Conservation (phyloP, 2,329 filamentous ascomycete species). For the Parastagonospora nodorum region DNA sequence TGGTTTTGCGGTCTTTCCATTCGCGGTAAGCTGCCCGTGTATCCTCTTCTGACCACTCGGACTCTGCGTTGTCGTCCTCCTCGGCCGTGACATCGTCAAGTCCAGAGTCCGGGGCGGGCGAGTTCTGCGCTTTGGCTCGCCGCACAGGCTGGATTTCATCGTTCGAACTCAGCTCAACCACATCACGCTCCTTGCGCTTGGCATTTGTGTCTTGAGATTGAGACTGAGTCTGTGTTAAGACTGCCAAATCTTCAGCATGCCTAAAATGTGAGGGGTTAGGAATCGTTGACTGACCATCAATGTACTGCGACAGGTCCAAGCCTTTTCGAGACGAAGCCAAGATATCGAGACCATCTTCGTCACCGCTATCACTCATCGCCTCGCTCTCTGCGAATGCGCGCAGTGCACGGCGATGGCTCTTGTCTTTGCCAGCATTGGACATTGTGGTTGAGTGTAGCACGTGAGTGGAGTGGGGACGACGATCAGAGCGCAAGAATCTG, state of each 20-base stretch:
- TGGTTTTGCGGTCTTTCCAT: slow-evolving; percentile 65
- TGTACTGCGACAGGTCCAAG: slow-evolving; percentile 40
- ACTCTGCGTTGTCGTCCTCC: slow-evolving; percentile 14
- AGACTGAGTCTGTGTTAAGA: slow-evolving; percentile 31
- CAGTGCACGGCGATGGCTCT: slow-evolving; percentile 22
- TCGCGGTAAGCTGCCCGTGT: slow-evolving; percentile 62
- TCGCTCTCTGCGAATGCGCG: slow-evolving; percentile 35
- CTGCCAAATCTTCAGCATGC: slow-evolving; percentile 9
- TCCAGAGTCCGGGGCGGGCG: slow-evolving; percentile 6
- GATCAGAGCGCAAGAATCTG: background rate
- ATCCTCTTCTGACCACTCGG: slow-evolving; percentile 59
- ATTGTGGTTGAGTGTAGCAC: slow-evolving; percentile 19
- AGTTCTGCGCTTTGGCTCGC: background rate
- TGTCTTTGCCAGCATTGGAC: slow-evolving; percentile 14
- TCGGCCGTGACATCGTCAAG: slow-evolving; percentile 11
- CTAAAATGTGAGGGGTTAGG: background rate
- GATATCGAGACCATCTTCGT: slow-evolving; percentile 51
- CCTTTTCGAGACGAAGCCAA: slow-evolving; percentile 40
- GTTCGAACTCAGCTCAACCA: slow-evolving; percentile 9
- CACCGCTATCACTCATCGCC: slow-evolving; percentile 36
- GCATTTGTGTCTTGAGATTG: slow-evolving; percentile 24
- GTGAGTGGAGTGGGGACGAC: background rate
- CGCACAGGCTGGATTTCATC: slow-evolving; percentile 7
- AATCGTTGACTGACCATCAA: slow-evolving; percentile 30
- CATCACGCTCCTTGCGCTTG: background rate